Percentiles rank a stretch among this genome's conserved stretches.
Evolutionary conservation across 2,329 filamentous ascomycete genomes (phyloP).

Genomic region (Boeremia lycopersici): DNA sequence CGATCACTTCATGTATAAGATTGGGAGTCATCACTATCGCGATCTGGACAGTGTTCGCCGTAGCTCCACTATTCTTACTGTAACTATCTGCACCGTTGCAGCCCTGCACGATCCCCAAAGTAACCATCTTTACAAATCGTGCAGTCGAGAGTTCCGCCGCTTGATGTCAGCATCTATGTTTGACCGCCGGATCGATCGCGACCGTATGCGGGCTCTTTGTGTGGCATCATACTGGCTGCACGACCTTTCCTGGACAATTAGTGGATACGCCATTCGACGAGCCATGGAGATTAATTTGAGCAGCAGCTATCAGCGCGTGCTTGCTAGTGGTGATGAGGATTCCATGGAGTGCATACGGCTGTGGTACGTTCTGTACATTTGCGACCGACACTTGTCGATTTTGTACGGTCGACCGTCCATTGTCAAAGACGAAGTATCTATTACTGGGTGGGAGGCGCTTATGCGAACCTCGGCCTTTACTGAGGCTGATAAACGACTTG

Average conservation of each 20-base stretch:
- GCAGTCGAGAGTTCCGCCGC: slow-evolving; percentile 63
- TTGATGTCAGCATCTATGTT: slow-evolving; percentile 64
- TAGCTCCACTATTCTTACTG: slow-evolving; percentile 61
- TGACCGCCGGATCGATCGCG: slow-evolving; percentile 62
- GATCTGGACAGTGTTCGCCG: slow-evolving; percentile 56
- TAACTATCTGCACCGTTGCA: slow-evolving; percentile 62
- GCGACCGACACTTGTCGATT: slow-evolving; percentile 69
- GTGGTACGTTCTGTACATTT: slow-evolving; percentile 66
- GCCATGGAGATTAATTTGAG: slow-evolving; percentile 57
- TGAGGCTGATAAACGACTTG: slow-evolving; percentile 61
- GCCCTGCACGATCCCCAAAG: slow-evolving; percentile 64
- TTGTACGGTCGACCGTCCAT: slow-evolving; percentile 65
- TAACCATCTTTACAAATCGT: slow-evolving; percentile 58
- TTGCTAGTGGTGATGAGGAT: slow-evolving; percentile 50
- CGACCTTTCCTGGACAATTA: slow-evolving; percentile 67
- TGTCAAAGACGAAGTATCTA: slow-evolving; percentile 63
- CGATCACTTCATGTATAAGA: slow-evolving; percentile 56
- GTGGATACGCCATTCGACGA: slow-evolving; percentile 59
- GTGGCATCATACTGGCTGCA: slow-evolving; percentile 68
- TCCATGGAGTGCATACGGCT: slow-evolving; percentile 61
- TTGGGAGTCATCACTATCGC: slow-evolving; percentile 52
- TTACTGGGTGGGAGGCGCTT: slow-evolving; percentile 64
- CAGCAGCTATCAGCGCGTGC: slow-evolving; percentile 51
- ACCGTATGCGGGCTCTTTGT: slow-evolving; percentile 64
- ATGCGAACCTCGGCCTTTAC: slow-evolving; percentile 59